Evolutionary conservation across 2,329 filamentous ascomycete genomes (phyloP).

Genomic region (Plectosphaerella cucumerina): DNA sequence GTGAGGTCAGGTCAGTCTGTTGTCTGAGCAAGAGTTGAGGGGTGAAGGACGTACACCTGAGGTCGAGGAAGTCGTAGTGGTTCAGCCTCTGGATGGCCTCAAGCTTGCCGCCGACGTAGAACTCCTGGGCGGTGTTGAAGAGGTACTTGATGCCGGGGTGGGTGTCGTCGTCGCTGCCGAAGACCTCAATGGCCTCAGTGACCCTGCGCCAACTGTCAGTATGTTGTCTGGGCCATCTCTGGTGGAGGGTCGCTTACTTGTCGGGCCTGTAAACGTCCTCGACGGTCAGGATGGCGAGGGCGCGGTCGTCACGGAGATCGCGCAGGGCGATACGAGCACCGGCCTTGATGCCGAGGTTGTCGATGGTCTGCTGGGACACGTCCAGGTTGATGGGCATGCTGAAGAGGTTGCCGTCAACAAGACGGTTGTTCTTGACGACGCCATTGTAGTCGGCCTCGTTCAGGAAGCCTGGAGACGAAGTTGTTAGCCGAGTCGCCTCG

Average conservation of each 20-base stretch:
- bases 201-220: conserved; percentile 44
- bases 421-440: conserved; percentile 83
- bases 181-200: conserved; percentile 90
- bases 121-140: conserved; percentile 74
- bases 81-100: conserved; percentile 92
- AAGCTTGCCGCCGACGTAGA: conserved; percentile 93
- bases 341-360: conserved; percentile 70
- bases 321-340: conserved; percentile 83
- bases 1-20: conserved; percentile 9
- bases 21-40: not conserved
- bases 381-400: conserved; percentile 97
- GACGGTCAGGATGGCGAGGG: conserved; percentile 91
- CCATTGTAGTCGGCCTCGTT: conserved; percentile 95
- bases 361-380: conserved; percentile 69
- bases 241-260: conserved; percentile 63
- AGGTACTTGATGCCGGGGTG: conserved; percentile 94
- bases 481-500: conserved; percentile 5
- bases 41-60: conserved; percentile 67
- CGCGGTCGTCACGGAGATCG: conserved; percentile 93
- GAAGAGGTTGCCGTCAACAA: conserved; percentile 86
- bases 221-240: conserved; percentile 11
- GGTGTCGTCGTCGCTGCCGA: conserved; percentile 83
- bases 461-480: conserved; percentile 73
- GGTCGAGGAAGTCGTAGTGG: conserved; percentile 98
- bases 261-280: conserved; percentile 94